phyloP scores from a whole-genome alignment of 2,329 filamentous ascomycete genomes.

The Macroventuria anomochaeta region DNA sequence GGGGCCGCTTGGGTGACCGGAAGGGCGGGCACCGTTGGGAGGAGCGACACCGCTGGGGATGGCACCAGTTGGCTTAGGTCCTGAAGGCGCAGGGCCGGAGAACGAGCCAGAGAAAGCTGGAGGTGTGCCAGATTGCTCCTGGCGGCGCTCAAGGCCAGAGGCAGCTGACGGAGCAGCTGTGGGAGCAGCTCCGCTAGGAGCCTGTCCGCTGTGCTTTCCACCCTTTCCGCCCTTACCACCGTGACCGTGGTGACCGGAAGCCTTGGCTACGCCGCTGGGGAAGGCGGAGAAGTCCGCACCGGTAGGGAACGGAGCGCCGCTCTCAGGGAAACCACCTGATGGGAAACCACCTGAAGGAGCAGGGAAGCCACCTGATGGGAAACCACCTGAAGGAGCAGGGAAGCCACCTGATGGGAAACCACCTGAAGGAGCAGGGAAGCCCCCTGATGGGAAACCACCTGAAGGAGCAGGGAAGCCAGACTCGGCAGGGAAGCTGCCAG shows the following conservation, averaged over 20 bases:
- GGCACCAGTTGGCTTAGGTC: conserved; percentile 1
- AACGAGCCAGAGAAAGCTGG: background rate
- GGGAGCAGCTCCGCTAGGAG: background rate
- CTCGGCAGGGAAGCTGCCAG: conserved; percentile 3
- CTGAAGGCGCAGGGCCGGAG: background rate
- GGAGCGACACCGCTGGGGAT: background rate
- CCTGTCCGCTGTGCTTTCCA: background rate
- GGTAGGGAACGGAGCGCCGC: conserved; percentile 6
- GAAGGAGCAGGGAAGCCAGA: background rate
- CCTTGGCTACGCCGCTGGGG: conserved; percentile 5
- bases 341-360: background rate
- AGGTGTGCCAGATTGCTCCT: background rate
- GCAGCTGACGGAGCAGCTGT: background rate
- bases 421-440: too few relatives aligned
- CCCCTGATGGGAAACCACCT: background rate
- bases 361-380: background rate
- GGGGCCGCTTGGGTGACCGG: background rate
- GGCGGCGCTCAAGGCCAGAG: conserved; percentile 6
- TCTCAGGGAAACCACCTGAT: background rate
- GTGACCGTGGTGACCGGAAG: conserved; percentile 6
- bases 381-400: too few relatives aligned
- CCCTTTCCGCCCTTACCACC: conserved; percentile 4
- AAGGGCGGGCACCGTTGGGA: background rate
- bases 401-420: background rate
- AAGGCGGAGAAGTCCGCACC: conserved; percentile 3